Base-by-base conservation (phyloP, 305 asterid genomes). In the Fraxinus floribunda region DNA sequence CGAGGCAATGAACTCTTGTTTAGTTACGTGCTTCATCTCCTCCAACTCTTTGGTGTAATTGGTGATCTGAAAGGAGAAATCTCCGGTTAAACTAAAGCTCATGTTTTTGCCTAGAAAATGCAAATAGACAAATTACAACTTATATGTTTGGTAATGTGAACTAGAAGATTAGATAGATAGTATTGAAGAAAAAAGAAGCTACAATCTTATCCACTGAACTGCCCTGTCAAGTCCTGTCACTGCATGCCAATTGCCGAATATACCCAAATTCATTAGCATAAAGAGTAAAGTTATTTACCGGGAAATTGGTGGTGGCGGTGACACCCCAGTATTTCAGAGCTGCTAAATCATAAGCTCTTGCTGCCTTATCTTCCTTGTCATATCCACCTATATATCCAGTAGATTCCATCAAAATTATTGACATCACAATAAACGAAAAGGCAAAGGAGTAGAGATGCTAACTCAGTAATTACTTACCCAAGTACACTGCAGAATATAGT, bases 241-340 rank as follows among this genome's bases (percentile, higher is more conserved):
- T 44, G 55, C 5, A 44, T 11, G n/a, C n/a, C 52, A 44, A 44
- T 44, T 11, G 55, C 55, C 5, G 2, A 46, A 15, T 3, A 26
- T 22, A 16, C 73, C 76, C 2, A 10, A 60, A 68, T 24, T 16
- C 46, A 41, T 10, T 44, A 46, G 22, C 60, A 22, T 0, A 64
- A 3, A 24, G 7, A n/a, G 29, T 26, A 1, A 46, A 22, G n/a
- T 7, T 77, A 18, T 0, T 86, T 92, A 96, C 99, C 62, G 97
- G 98, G 85, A 91, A 93, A 86, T 96, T 96, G 77, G 98, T 96
- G 44, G 97, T 96, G 71, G 99, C 98, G 4, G 93, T 86, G 30
- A 98, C 84, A 78, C 99, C 99, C 99, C 99, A 95, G 86, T 95
- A 95, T 75, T 94, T 95, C 41, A 95, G 92, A 30, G 99, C 99